phyloP scores from a whole-genome alignment of 2,329 filamentous ascomycete genomes.

The Calonectria montana region DNA sequence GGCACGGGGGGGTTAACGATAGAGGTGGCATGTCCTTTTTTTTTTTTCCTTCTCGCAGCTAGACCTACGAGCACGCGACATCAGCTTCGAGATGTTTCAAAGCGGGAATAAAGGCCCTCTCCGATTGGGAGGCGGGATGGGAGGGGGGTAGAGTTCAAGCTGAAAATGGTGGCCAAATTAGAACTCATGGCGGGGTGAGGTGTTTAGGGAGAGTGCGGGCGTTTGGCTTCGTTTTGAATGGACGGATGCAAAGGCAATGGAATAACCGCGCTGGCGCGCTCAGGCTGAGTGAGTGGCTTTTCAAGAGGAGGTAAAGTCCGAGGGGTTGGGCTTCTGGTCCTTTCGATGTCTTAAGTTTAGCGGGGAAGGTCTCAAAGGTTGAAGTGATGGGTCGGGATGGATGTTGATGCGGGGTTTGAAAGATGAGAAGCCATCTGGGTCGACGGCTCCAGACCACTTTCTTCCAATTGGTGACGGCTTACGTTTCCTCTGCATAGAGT shows the following conservation, averaged over 20 bases:
- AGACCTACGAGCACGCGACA: not conserved
- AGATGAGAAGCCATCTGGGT: not conserved
- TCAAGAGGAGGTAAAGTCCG: not conserved
- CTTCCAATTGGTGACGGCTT: not conserved
- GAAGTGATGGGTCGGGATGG: not conserved
- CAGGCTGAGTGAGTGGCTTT: not conserved
- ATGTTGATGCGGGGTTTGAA: not conserved
- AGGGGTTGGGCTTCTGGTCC: not conserved
- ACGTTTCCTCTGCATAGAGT: not conserved
- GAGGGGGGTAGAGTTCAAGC: not conserved
- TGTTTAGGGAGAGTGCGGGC: conserved; percentile 1
- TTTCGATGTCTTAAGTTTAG: conserved; percentile 2
- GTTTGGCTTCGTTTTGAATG: not conserved
- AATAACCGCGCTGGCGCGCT: conserved; percentile 4
- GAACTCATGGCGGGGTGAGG: not conserved
- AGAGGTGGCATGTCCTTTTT: not conserved
- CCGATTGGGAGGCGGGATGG: not conserved
- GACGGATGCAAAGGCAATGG: not conserved
- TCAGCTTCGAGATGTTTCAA: not conserved
- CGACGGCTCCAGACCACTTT: not conserved
- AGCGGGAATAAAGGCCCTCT: not conserved
- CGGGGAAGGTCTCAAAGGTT: not conserved
- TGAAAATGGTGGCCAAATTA: not conserved
- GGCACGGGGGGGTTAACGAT: not conserved
- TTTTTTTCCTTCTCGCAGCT: not conserved